Conservation (phyloP, 306 rosid genomes). For the Spatholobus suberectus region DNA sequence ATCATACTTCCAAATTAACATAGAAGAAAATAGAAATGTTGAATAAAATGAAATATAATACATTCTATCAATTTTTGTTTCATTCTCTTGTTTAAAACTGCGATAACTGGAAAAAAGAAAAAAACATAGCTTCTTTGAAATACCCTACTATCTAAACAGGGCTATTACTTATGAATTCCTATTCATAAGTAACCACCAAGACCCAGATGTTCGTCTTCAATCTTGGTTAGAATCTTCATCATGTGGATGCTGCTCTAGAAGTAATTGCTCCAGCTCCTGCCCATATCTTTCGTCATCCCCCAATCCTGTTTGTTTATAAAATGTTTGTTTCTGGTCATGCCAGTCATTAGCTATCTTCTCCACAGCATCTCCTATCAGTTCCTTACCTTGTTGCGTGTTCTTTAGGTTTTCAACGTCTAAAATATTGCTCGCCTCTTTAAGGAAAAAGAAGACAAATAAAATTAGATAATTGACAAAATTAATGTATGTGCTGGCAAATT, state of each 20-base stretch:
- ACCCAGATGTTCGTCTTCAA: neutral
- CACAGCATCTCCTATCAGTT: slow-evolving; percentile 58
- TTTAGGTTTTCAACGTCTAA: slow-evolving; percentile 62
- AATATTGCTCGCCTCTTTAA: slow-evolving; percentile 65
- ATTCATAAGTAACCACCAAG: slow-evolving; percentile 5
- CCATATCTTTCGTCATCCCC: slow-evolving; percentile 41
- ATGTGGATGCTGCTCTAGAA: slow-evolving; percentile 42
- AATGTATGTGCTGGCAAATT: slow-evolving; percentile 19
- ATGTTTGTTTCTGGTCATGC: slow-evolving; percentile 58
- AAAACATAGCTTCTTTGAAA: neutral
- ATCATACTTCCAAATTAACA: neutral
- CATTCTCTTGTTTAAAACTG: neutral
- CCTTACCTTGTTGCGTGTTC: slow-evolving; percentile 62
- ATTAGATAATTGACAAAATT: slow-evolving; percentile 15
- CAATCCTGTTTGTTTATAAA: slow-evolving; percentile 63
- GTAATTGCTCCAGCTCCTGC: slow-evolving; percentile 50
- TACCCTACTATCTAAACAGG: neutral
- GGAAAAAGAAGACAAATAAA: slow-evolving; percentile 19
- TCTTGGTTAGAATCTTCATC: slow-evolving; percentile 21
- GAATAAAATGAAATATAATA: neutral
- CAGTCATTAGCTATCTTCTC: slow-evolving; percentile 68
- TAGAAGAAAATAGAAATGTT: neutral
- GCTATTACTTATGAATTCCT: neutral
- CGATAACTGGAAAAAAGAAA: neutral
- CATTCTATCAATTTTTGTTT: neutral